Percentiles rank a stretch among this genome's conserved stretches.
These are phyloP conservation scores for Chaetothyriales sp. DNA, from an alignment of 2,329 filamentous ascomycete genomes.

Conservation along the genomic window DNA sequence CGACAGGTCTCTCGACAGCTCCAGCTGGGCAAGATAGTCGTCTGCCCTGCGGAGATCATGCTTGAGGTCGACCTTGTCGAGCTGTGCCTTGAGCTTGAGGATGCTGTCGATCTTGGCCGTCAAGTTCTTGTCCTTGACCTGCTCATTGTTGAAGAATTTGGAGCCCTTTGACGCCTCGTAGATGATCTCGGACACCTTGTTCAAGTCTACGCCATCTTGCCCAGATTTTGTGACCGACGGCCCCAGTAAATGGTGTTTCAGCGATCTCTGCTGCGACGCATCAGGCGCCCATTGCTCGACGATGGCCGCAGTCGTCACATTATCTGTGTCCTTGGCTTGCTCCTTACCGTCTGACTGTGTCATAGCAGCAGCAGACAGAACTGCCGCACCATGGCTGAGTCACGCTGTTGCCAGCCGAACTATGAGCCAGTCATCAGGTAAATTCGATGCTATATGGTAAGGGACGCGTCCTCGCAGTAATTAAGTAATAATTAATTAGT, in stretches of 20 bases:
- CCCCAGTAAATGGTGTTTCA: slow-evolving; percentile 82
- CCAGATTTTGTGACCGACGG: slow-evolving; percentile 89
- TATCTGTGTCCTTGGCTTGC: neutral
- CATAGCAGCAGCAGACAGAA: neutral
- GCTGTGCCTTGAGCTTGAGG: slow-evolving; percentile 55
- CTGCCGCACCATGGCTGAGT: neutral
- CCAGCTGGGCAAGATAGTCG: slow-evolving; percentile 65
- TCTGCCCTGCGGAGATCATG: slow-evolving; percentile 64
- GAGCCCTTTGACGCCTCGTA: slow-evolving; percentile 94
- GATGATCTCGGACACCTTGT: slow-evolving; percentile 89
- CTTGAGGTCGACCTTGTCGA: slow-evolving; percentile 63
- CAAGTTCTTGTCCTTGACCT: slow-evolving; percentile 64
- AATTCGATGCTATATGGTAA: neutral
- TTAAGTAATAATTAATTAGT: no score
- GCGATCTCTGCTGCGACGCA: slow-evolving; percentile 40
- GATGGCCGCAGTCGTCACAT: neutral
- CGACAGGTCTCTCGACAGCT: slow-evolving; percentile 63
- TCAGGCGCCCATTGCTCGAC: slow-evolving; percentile 1
- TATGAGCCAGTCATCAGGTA: neutral
- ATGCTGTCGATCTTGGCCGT: slow-evolving; percentile 78
- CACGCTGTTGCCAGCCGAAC: neutral
- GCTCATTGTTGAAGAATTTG: slow-evolving; percentile 89
- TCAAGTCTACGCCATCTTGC: slow-evolving; percentile 84
- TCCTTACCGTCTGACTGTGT: neutral
- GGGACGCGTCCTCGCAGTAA: no score